Base-by-base conservation (phyloP, 495 filamentous ascomycete species). In the Penicillium angulare region DNA sequence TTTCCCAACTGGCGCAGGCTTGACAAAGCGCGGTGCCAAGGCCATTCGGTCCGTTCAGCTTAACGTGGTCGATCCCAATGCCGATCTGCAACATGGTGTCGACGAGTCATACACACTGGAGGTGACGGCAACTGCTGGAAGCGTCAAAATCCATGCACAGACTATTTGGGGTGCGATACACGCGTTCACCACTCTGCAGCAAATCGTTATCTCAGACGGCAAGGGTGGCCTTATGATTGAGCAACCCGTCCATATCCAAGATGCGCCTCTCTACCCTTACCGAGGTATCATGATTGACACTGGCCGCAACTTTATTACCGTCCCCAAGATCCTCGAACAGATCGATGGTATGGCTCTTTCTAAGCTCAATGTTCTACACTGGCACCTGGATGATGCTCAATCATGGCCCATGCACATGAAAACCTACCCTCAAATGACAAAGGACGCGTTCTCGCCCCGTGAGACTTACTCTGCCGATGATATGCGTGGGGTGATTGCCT, bases 31-130 rank as follows among this genome's bases (percentile, higher is more conserved):
- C 20, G 59, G 51, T n/a, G 38, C 61, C 21, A 41, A 65, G 5
- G 53, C 53, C 1, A 50, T 67, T 9, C 63, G 67, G 9, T 61
- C 47, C 21, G 60, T 76, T 10, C 69, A 73, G 13, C 65, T 82
- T 8, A 50, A 65, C n/a, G 59, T 82, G 9, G 47, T 60, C 3
- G 65, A 81, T 43, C 49, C 43, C 13, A 38, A 69, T 18, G 77
- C 73, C 0, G 68, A 74, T 43, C 63, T 80, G 12, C 73, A 78
- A 43, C 75, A 79, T 54, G 79, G 75, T 0, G 79, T 81, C 16
- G 75, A 83, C 56, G 80, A 84, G 58, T 80, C 78, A 0, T 84
- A 83, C 57, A 78, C 75, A n/a, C 53, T 84, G 16, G 66, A 73
- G 15, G 70, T 81, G 29, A 33, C 49, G 7, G 56, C 63, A 9